A percentile compares a stretch with the other conserved stretches of the same genome.
These are phyloP conservation scores for Gossypium stocksii DNA, from an alignment of 345 rosid genomes.

Conservation along the genomic window DNA sequence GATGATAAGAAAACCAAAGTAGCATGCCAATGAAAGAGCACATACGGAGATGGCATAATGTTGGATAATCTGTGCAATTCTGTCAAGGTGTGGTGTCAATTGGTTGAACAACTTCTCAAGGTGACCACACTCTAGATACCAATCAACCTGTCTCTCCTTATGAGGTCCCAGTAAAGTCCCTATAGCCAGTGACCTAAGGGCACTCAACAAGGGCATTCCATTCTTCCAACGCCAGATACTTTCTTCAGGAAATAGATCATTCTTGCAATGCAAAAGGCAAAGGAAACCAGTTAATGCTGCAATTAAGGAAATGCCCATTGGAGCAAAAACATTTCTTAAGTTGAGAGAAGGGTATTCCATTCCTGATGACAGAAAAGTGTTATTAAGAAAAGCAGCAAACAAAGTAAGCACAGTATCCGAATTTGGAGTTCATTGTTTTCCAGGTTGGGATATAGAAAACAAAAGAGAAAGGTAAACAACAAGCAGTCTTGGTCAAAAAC, in stretches of 20 bases:
- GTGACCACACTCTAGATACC: constrained; percentile 74
- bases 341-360: background rate
- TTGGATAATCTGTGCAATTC: constrained; percentile 79
- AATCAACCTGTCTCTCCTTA: constrained; percentile 76
- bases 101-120: constrained; percentile 75
- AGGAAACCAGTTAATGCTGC: constrained; percentile 28
- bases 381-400: background rate
- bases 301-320: constrained; percentile 14
- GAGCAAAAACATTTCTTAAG: constrained; percentile 4
- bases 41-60: constrained; percentile 92
- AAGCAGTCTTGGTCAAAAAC: background rate
- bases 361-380: background rate
- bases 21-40: constrained; percentile 17
- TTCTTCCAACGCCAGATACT: constrained; percentile 89
- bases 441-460: background rate
- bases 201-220: constrained; percentile 86
- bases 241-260: constrained; percentile 90
- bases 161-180: constrained; percentile 79
- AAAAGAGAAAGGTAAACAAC: background rate
- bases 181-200: constrained; percentile 76
- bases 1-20: constrained; percentile 17
- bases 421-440: background rate
- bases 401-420: background rate
- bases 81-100: constrained; percentile 75
- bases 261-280: constrained; percentile 49